Conservation (phyloP, 2,329 filamentous ascomycete species). For the Helicocarpus griseus region DNA sequence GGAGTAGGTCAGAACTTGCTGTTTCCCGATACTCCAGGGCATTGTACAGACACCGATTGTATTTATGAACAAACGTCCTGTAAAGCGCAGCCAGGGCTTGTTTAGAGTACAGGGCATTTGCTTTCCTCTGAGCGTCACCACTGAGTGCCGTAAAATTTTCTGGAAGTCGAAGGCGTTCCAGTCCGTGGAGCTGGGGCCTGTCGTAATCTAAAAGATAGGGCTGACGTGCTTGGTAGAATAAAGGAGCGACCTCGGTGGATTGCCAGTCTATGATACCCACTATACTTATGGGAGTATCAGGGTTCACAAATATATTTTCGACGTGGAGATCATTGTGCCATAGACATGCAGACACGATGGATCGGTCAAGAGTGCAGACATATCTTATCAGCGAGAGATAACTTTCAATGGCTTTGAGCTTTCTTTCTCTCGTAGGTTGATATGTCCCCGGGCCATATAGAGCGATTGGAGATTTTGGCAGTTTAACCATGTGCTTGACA, state of each 20-base stretch:
- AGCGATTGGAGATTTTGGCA: no score
- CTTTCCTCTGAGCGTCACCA: constrained; percentile 17
- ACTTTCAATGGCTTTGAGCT: constrained; percentile 12
- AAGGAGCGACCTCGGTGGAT: constrained; percentile 20
- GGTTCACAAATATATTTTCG: constrained; percentile 24
- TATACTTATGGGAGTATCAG: constrained; percentile 14
- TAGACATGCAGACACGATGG: constrained; percentile 17
- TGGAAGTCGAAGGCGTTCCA: constrained; percentile 18
- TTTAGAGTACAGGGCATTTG: constrained; percentile 17
- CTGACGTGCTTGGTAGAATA: constrained; percentile 19
- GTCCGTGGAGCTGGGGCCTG: constrained; percentile 16
- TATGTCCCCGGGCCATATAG: constrained; percentile 30
- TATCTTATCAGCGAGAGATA: constrained; percentile 2
- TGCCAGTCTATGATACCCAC: constrained; percentile 25
- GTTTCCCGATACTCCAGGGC: constrained; percentile 25
- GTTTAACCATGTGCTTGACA: constrained; percentile 13
- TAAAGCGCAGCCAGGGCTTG: constrained; percentile 23
- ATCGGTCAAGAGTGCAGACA: background rate
- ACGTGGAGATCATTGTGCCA: constrained; percentile 22
- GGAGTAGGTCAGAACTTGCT: constrained; percentile 18
- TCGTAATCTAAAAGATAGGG: constrained; percentile 20
- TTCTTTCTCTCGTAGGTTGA: constrained; percentile 16
- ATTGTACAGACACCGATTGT: constrained; percentile 20
- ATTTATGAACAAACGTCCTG: constrained; percentile 17
- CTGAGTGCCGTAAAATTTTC: constrained; percentile 13